These are phyloP conservation scores for Nemania sp. DNA, from an alignment of 2,329 filamentous ascomycete genomes.

Conservation along the genomic window DNA sequence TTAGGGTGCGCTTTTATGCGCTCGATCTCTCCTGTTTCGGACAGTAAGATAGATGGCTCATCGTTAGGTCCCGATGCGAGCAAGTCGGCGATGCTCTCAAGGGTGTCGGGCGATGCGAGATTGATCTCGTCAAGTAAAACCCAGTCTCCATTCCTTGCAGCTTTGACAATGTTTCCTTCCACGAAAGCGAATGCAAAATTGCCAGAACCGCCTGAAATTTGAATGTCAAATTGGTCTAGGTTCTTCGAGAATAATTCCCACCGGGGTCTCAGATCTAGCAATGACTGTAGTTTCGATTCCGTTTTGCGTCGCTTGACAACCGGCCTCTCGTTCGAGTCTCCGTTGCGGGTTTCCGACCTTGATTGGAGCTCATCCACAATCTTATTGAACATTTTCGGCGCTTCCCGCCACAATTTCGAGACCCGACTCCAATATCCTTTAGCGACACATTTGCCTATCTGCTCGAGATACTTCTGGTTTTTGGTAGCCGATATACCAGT, in stretches of 20 bases:
- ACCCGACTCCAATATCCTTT: conserved; percentile 87
- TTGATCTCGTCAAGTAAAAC: conserved; percentile 97
- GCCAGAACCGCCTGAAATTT: conserved; percentile 73
- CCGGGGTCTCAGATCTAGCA: conserved; percentile 62
- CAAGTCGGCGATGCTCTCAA: conserved; percentile 91
- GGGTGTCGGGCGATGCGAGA: conserved; percentile 87
- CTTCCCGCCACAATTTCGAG: conserved; percentile 85
- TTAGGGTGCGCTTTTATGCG: conserved; percentile 86
- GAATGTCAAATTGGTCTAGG: conserved; percentile 77
- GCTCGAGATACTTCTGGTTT: conserved; percentile 84
- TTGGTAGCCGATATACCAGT: conserved; percentile 85
- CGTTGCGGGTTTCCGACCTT: conserved; percentile 45
- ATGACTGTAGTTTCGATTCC: conserved; percentile 67
- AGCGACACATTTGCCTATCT: conserved; percentile 76
- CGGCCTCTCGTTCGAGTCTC: conserved; percentile 57
- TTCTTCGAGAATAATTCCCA: conserved; percentile 82
- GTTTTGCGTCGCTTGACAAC: conserved; percentile 71
- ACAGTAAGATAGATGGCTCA: conserved; percentile 81
- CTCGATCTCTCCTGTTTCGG: conserved; percentile 92
- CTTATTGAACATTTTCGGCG: conserved; percentile 81
- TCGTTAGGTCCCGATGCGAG: conserved; percentile 73
- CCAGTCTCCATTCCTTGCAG: conserved; percentile 96
- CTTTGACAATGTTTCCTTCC: conserved; percentile 94
- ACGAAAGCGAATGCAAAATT: conserved; percentile 93
- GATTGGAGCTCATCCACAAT: conserved; percentile 61